Conservation (phyloP, 2,329 filamentous ascomycete genomes). For the Lizonia empirigonia region DNA sequence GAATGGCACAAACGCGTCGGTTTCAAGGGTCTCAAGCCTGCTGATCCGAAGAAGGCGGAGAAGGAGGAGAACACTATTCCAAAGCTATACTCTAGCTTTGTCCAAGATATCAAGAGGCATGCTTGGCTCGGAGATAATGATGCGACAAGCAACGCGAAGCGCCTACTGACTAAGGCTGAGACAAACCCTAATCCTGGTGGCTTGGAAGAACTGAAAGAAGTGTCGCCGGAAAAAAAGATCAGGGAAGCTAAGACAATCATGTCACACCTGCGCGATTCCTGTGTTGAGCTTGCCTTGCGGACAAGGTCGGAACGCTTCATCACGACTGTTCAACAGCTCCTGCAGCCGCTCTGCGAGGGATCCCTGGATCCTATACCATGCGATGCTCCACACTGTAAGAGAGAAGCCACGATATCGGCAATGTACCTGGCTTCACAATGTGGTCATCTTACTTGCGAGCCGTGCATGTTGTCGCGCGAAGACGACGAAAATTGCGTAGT, state of each 20-base stretch:
- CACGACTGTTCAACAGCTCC: constrained; percentile 17
- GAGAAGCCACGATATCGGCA: constrained; percentile 3
- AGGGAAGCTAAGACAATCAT: constrained; percentile 25
- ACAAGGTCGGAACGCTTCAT: constrained; percentile 35
- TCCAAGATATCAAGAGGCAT: constrained; percentile 18
- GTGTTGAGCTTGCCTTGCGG: constrained; percentile 26
- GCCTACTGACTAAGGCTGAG: constrained; percentile 18
- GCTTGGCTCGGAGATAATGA: constrained; percentile 35
- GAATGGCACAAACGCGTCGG: constrained; percentile 20
- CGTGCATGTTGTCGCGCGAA: constrained; percentile 29
- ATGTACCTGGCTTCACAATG: constrained; percentile 32
- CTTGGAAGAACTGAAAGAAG: constrained; percentile 10
- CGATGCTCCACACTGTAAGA: constrained; percentile 24
- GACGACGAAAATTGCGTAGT: constrained; percentile 31
- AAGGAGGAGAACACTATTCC: constrained; percentile 10
- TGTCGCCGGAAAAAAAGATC: constrained; percentile 5
- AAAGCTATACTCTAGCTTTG: constrained; percentile 28
- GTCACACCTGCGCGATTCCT: constrained; percentile 25
- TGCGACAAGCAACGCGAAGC: constrained; percentile 9
- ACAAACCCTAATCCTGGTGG: constrained; percentile 1
- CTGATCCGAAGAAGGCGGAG: constrained; percentile 8
- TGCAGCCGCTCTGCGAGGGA: constrained; percentile 7
- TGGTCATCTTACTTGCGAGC: constrained; percentile 35
- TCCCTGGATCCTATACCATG: constrained; percentile 14
- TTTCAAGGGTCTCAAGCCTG: constrained; percentile 6